Base-by-base conservation (phyloP, 805 yeast genomes). In the Cyberlindnera galapagoensis region DNA sequence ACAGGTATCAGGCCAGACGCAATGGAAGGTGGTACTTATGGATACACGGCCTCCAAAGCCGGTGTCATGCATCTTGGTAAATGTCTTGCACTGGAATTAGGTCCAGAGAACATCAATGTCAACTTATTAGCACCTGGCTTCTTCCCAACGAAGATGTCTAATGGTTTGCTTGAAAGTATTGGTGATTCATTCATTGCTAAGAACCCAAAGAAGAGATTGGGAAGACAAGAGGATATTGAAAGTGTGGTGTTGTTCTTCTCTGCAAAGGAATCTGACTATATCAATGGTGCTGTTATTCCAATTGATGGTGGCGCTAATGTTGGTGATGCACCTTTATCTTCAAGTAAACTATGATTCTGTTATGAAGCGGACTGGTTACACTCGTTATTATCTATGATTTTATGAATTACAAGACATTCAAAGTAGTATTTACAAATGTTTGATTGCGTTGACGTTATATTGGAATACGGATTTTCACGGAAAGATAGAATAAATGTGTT, bases 111-210 rank as follows among this genome's bases (percentile, higher is more conserved):
- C 57, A 71, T 80, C 47, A 79, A 74, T 28, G 86, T 80, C 36
- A 80, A 81, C 57, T 61, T 74, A 9, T 54, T 80, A 41, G 85
- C 86, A 6, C 88, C 88, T 0, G 90, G 90, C 0, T 81, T 78
- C 52, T 76, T 80, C 68, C 83, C 83, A 14, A 67, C 80, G 13
- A 80, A 76, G 56, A 80, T 80, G 87, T 67, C 85, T 24, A 66
- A 72, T 38, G 88, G 85, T 0, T 43, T 80, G 28, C 59, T 81
- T 28, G 69, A 62, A 23, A 60, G 56, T 32, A 30, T 47, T 37
- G 76, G 75, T 16, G 75, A 69, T 10, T 19, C 49, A 1, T 60
- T 77, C 64, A 44, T 42, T 10, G 63, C 57, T 19, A 38, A 51
- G 18, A 81, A 79, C 57, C 88, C 88, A 11, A 63, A 76, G 45